A percentile compares a stretch with the other conserved stretches of the same genome.
Evolutionary conservation across 352 stramenopile species (phyloP).

Genomic region (Phytophthora sp.): DNA sequence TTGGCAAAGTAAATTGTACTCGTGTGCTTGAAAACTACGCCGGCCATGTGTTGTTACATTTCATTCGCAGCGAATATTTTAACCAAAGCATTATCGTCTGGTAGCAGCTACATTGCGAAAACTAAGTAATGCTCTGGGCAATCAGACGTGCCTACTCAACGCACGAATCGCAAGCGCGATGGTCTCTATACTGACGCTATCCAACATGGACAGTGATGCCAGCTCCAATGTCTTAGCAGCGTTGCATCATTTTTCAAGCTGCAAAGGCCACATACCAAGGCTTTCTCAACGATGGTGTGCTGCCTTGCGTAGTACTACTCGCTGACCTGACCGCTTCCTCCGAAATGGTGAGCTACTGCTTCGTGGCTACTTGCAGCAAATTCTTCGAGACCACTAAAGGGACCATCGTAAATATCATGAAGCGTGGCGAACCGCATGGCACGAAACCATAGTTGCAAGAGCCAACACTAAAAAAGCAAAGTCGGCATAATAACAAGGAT

Average conservation of each 20-base stretch:
- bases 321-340: slow-evolving; percentile 36
- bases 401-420: too few species aligned
- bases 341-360: slow-evolving; percentile 60
- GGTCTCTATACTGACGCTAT: slow-evolving; percentile 50
- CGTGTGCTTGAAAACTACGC: slow-evolving; percentile 58
- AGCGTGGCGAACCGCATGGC: too few species aligned
- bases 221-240: slow-evolving; percentile 57
- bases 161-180: slow-evolving; percentile 50
- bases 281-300: slow-evolving; percentile 60
- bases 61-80: slow-evolving; percentile 49
- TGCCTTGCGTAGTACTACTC: slow-evolving; percentile 58
- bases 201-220: slow-evolving; percentile 33
- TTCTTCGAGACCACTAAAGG: too few species aligned
- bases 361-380: too few species aligned
- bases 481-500: too few species aligned
- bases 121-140: slow-evolving; percentile 66
- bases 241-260: slow-evolving; percentile 56
- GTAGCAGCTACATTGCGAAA: slow-evolving; percentile 63
- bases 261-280: slow-evolving; percentile 39
- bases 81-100: slow-evolving; percentile 43
- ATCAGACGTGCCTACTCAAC: slow-evolving; percentile 54
- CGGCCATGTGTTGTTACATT: slow-evolving; percentile 59
- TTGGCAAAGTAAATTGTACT: slow-evolving; percentile 74
- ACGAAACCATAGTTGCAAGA: too few species aligned
- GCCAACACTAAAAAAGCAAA: too few species aligned